phyloP scores from a whole-genome alignment of 2,329 filamentous ascomycete species.

The Drechslerella dactyloides region DNA sequence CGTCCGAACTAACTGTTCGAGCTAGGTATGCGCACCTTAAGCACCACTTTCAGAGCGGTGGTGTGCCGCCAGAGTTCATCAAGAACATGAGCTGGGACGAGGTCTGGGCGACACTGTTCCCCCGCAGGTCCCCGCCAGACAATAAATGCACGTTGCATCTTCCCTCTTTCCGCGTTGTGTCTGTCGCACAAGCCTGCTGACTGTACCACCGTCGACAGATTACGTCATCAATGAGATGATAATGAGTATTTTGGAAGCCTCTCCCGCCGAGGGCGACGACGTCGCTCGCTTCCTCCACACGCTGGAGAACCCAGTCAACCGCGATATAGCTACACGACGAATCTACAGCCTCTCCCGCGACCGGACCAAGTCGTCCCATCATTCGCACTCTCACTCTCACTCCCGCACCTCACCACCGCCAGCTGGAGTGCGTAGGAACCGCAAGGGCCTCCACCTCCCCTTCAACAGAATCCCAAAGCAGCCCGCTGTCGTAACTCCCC shows the following conservation, averaged over 20 bases:
- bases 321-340: slow-evolving; percentile 21
- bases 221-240: slow-evolving; percentile 48
- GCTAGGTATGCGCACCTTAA: slow-evolving; percentile 43
- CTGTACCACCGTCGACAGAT: slow-evolving; percentile 6
- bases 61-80: slow-evolving; percentile 29
- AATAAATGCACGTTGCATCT: slow-evolving; percentile 30
- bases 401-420: slow-evolving; percentile 1
- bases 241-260: slow-evolving; percentile 34
- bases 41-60: slow-evolving; percentile 26
- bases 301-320: slow-evolving; percentile 11
- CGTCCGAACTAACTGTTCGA: background rate
- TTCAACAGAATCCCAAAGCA: slow-evolving; percentile 8
- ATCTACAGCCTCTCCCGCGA: slow-evolving; percentile 23
- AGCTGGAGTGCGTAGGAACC: slow-evolving; percentile 6
- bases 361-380: slow-evolving; percentile 10
- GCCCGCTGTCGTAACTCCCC: background rate
- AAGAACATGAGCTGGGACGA: slow-evolving; percentile 50
- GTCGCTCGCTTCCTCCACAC: slow-evolving; percentile 39
- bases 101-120: slow-evolving; percentile 41
- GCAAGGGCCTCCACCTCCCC: slow-evolving; percentile 15
- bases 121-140: slow-evolving; percentile 22
- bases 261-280: slow-evolving; percentile 27
- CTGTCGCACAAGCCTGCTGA: background rate
- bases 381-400: background rate
- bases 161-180: background rate